Evolutionary conservation across 148 eudicot genomes (phyloP), one percentile per base, ranked within the genome.

Genomic region (Spergularia marina): DNA sequence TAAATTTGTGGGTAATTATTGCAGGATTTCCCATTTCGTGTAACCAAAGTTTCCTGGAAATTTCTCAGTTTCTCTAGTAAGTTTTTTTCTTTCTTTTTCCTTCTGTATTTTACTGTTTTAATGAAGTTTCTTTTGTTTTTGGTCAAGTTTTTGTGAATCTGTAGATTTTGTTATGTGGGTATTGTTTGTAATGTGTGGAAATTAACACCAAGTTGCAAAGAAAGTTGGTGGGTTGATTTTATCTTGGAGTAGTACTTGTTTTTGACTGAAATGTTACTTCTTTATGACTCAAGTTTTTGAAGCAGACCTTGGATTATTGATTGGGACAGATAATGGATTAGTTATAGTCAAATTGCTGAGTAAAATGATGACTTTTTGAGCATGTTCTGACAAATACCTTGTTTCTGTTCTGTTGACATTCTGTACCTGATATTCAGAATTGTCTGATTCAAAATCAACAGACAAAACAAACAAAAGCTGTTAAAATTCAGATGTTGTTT

Each of bases 31-130:
- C 68, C 47, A 25, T 58, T 68, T 74, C 21, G 51, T 72, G 58
- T n/a, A 9, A 10, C 71, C 21, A 62, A 65, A 66, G 34, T 79
- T 74, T 56, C 70, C 39, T 41, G 69, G 21, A 52, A 40, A 74
- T 60, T 79, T 55, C 65, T 70, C 64, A 49, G 52, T 30, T 67
- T 75, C 61, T n/a, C 49, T 12, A 58, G 74, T 69, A 68, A 57
- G 77, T 61, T 1, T 60, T 7, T 10, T 60, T 59, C 14, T 49
- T 25, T 68, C 0, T 18, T 30, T 15, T 65, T 65, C 47, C 11
- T 11, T 36, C 13, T 54, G 6, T 36, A 34, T 16, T 47, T 15
- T 17, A 30, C 20, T 51, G 15, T 61, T 62, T 70, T 39, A n/a
- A 60, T 10, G 47, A 61, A 36, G 15, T 61, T 77, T 62, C 18